A percentile compares a stretch with the other conserved stretches of the same genome.
Evolutionary conservation across 1,139 yeast genomes (phyloP).

Genomic region (Sugiyamaella paludigena): DNA sequence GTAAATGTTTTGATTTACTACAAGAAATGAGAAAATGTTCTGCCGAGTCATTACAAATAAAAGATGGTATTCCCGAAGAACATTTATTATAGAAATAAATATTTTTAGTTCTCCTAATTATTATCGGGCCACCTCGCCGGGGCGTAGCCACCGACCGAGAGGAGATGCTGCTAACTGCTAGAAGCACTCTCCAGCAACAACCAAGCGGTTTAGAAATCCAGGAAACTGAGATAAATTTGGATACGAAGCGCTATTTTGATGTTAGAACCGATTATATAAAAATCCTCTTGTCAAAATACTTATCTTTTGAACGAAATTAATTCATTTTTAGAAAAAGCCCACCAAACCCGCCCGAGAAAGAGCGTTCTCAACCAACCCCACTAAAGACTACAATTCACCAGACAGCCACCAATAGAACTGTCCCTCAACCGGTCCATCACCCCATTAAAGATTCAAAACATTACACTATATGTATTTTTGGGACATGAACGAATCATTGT

Average conservation of each 20-base stretch:
- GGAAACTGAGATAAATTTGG: no score
- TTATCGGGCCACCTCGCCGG: no score
- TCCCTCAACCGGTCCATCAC: no score
- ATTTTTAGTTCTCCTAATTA: not conserved
- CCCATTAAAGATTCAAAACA: not conserved
- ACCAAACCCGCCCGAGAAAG: slow-evolving; percentile 12
- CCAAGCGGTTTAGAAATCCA: no score
- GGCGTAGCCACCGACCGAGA: no score
- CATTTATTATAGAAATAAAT: slow-evolving; percentile 1
- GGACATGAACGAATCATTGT: slow-evolving; percentile 16
- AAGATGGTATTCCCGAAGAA: slow-evolving; percentile 12
- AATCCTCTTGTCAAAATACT: no score
- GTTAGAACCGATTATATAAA: no score
- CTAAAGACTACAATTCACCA: not conserved
- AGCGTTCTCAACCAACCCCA: not conserved
- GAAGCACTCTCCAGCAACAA: no score
- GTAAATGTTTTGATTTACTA: slow-evolving; percentile 43
- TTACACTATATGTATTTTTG: not conserved
- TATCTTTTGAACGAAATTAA: no score
- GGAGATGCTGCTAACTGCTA: no score
- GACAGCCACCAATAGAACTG: not conserved
- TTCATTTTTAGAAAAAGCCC: slow-evolving; percentile 2
- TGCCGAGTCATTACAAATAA: slow-evolving; percentile 31
- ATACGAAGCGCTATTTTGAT: no score
- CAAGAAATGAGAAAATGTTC: slow-evolving; percentile 42